phyloP scores from a whole-genome alignment of 768 basidiomycete genomes.

The Collybiopsis confluens region DNA sequence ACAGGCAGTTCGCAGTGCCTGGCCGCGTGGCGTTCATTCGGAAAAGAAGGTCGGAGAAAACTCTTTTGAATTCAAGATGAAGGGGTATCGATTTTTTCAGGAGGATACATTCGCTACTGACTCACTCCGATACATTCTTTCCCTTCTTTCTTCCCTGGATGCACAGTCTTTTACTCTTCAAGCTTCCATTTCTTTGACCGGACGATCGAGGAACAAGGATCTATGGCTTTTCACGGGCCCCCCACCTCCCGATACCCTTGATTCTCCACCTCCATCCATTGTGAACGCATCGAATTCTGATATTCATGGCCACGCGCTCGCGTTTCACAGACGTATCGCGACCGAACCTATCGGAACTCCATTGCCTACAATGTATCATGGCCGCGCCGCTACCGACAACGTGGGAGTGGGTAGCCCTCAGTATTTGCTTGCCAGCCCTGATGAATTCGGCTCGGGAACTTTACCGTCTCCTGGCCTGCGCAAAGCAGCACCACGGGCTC shows the following conservation, averaged over 20 bases:
- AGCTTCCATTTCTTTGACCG: conserved; percentile 67
- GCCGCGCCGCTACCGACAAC: conserved; percentile 29
- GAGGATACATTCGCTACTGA: conserved; percentile 73
- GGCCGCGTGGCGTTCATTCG: conserved; percentile 75
- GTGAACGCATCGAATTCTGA: conserved; percentile 16
- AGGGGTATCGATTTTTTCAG: conserved; percentile 81
- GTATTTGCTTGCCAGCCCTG: neutral
- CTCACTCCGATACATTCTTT: conserved; percentile 67
- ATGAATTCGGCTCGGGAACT: conserved; percentile 12
- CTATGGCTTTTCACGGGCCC: conserved; percentile 74
- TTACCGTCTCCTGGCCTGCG: conserved; percentile 40
- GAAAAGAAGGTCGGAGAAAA: conserved; percentile 73
- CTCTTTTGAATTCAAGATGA: conserved; percentile 76
- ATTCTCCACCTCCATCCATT: conserved; percentile 29
- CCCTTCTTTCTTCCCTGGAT: conserved; percentile 64
- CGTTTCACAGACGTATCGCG: conserved; percentile 31
- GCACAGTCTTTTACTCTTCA: conserved; percentile 63
- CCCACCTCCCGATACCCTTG: conserved; percentile 25
- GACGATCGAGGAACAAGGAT: conserved; percentile 69
- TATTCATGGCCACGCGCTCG: conserved; percentile 8
- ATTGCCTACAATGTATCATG: conserved; percentile 22
- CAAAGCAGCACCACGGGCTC: conserved; percentile 61
- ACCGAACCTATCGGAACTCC: conserved; percentile 26
- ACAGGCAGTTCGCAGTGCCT: conserved; percentile 72
- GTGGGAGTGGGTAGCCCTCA: neutral